Conservation (phyloP, 768 basidiomycete genomes). For the Boletus edulis region DNA sequence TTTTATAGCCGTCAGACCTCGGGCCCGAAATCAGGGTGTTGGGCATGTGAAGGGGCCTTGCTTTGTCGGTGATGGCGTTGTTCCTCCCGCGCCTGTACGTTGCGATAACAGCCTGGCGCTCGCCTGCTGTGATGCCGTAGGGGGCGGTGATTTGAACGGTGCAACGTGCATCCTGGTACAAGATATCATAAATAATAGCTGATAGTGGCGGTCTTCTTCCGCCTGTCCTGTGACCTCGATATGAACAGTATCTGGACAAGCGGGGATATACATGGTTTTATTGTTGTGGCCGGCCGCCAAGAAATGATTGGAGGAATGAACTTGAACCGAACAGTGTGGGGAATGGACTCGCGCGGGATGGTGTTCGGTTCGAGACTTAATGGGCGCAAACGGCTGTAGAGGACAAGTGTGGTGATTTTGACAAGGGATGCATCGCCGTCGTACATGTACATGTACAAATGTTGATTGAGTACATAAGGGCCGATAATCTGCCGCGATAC, state of each 20-base stretch:
- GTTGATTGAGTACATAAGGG: constrained; percentile 24
- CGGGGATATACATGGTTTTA: background rate
- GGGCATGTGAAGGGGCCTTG: background rate
- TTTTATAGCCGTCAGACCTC: constrained; percentile 1
- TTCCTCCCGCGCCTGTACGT: too few species aligned
- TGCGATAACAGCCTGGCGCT: constrained; percentile 2
- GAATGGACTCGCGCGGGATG: background rate
- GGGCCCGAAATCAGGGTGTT: constrained; percentile 6
- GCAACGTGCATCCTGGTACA: constrained; percentile 1
- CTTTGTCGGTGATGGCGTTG: background rate
- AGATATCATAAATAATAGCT: constrained; percentile 7
- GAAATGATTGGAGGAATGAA: background rate
- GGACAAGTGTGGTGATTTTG: background rate
- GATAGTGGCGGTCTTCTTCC: constrained; percentile 6
- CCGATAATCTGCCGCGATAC: constrained; percentile 21
- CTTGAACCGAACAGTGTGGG: background rate
- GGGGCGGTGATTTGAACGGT: constrained; percentile 1
- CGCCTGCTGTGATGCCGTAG: constrained; percentile 5
- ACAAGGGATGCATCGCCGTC: constrained; percentile 10
- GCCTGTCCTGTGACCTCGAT: constrained; percentile 1
- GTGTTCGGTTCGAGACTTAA: background rate
- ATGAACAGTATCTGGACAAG: background rate
- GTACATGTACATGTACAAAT: background rate
- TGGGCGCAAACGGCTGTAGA: too few species aligned
- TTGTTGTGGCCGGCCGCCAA: background rate